Evolutionary conservation across 2,329 filamentous ascomycete species (phyloP), one percentile per base, ranked within the genome.

Genomic region (Cercospora nicotianae): DNA sequence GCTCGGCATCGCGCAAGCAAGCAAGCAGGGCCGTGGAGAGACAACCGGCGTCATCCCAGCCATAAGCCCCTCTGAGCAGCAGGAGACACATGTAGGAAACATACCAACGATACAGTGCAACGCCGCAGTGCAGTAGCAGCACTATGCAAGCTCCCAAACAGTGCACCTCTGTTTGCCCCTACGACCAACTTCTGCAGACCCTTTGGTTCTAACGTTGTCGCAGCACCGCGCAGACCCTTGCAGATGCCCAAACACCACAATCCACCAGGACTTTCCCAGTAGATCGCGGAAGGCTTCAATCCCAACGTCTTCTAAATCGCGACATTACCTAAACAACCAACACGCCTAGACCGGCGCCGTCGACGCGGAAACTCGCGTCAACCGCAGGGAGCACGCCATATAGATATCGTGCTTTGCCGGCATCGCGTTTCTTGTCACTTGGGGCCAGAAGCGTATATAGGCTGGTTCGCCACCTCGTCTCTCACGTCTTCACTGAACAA

Each of bases 181-280:
- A 30, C 8, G 18, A 48, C 61, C 61, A 64, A 64, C 61, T 64
- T 64, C 26, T 4, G 18, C 12, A 23, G 10, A 20, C 18, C 45
- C 45, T 51, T 16, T 23, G 18, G 18, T 51, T 51, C 13, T 12
- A 23, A 51, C 45, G 3, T 6, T 51, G 45, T 51, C 45, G 61
- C 53, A 36, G 36, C 61, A 57, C 36, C 61, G 31, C 53, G 16
- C 45, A 64, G 42, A 64, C n/a, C 61, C 61, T 64, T 64, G 61
- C 60, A 48, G 8, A 30, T 62, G 13, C 36, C 60, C 20, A 64
- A 64, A 64, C 61, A 64, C 9, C 30, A 42, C 13, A 31, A n/a
- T 20, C 48, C 12, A 20, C 31, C 31, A 33, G 61, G 48, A 57
- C 48, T 12, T 26, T 36, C 61, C 61, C 33, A 39, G 61, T 33